phyloP scores from a whole-genome alignment of 2,329 filamentous ascomycete genomes.

The Aspergillus sp. region DNA sequence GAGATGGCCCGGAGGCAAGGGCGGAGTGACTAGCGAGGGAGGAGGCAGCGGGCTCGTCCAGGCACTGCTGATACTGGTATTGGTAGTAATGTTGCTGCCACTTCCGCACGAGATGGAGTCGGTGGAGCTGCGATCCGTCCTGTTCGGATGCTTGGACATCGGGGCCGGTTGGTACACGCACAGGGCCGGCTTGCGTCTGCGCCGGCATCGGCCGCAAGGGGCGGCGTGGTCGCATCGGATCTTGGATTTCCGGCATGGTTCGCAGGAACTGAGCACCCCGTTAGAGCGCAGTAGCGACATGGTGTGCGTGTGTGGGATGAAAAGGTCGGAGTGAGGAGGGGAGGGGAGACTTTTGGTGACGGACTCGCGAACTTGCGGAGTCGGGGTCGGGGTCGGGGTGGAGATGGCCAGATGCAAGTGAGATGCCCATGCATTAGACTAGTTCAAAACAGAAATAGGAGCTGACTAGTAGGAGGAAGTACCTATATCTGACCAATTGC shows the following conservation, averaged over 20 bases:
- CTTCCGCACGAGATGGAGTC: neutral
- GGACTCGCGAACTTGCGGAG: neutral
- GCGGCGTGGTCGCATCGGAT: neutral
- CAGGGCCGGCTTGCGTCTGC: neutral
- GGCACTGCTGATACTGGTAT: neutral
- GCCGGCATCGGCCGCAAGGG: neutral
- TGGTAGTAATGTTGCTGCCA: neutral
- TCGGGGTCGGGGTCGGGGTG: neutral
- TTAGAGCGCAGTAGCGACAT: neutral
- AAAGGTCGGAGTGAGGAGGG: neutral
- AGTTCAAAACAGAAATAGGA: neutral
- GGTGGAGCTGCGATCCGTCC: neutral
- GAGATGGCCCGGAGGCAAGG: neutral
- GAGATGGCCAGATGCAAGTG: neutral
- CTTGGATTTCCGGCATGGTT: neutral
- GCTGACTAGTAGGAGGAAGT: neutral
- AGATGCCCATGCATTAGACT: neutral
- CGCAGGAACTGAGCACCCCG: neutral
- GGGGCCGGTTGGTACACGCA: neutral
- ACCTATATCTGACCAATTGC: neutral
- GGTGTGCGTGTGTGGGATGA: neutral
- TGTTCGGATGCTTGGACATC: constrained; percentile 1
- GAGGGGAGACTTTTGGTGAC: neutral
- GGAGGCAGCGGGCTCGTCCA: neutral
- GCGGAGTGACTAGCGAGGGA: neutral